phyloP scores from a whole-genome alignment of 768 basidiomycete genomes.

The Candolleomyces eurysporus region DNA sequence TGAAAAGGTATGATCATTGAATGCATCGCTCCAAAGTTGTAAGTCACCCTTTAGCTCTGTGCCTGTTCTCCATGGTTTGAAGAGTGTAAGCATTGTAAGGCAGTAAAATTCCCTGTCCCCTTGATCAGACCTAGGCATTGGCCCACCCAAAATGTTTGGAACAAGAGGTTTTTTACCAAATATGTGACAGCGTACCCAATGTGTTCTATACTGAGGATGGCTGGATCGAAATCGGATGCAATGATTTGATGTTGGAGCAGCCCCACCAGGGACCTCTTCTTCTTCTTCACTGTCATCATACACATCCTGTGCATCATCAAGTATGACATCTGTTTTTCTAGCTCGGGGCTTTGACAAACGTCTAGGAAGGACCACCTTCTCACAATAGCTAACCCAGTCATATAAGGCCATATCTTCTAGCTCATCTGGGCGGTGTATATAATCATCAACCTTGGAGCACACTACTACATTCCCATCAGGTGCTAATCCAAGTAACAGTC shows the following conservation, averaged over 20 bases:
- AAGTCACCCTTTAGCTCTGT: slow-evolving; percentile 16
- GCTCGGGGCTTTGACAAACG: too few species aligned
- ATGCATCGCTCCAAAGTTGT: background rate
- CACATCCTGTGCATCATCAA: background rate
- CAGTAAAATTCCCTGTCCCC: background rate
- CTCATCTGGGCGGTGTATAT: slow-evolving; percentile 23
- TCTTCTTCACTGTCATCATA: background rate
- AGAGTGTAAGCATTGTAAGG: slow-evolving; percentile 10
- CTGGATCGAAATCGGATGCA: slow-evolving; percentile 10
- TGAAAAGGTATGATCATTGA: background rate
- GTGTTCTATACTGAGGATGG: slow-evolving; percentile 23
- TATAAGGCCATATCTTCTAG: slow-evolving; percentile 22
- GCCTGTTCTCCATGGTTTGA: slow-evolving; percentile 24
- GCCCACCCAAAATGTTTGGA: slow-evolving; percentile 27
- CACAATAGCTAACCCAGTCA: slow-evolving; percentile 23
- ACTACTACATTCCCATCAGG: slow-evolving; percentile 16
- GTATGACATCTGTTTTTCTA: background rate
- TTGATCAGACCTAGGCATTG: slow-evolving; percentile 25
- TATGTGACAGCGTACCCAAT: slow-evolving; percentile 14
- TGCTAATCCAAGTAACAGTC: slow-evolving; percentile 16
- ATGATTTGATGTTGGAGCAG: background rate
- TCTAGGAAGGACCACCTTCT: slow-evolving; percentile 6
- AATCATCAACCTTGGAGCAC: slow-evolving; percentile 29
- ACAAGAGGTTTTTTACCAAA: slow-evolving; percentile 7
- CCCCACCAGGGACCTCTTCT: background rate